These are phyloP conservation scores for Draba incana DNA, from an alignment of 345 rosid genomes.

Conservation along the genomic window DNA sequence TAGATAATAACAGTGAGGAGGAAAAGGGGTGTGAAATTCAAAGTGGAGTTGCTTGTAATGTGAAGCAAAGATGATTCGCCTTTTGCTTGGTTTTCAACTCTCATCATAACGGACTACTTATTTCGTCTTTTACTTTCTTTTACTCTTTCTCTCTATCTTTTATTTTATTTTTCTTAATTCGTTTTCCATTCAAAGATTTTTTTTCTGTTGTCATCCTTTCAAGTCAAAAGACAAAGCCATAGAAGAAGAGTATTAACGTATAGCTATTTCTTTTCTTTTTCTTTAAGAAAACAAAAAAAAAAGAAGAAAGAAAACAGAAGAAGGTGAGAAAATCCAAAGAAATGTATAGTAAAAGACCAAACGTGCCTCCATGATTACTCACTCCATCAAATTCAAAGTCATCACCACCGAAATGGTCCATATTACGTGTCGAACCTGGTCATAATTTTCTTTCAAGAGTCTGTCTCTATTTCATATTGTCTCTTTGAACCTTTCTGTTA, in stretches of 20 bases:
- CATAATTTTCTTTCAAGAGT: slow-evolving; percentile 31
- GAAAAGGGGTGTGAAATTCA: slow-evolving; percentile 16
- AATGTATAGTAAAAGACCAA: slow-evolving; percentile 23
- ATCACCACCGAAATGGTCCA: slow-evolving; percentile 39
- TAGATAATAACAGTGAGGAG: slow-evolving; percentile 12
- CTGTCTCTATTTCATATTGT: slow-evolving; percentile 31
- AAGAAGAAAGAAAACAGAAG: neutral
- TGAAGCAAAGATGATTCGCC: slow-evolving; percentile 43
- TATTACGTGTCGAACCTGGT: slow-evolving; percentile 35
- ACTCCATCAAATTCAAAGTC: slow-evolving; percentile 38
- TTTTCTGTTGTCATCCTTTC: slow-evolving; percentile 8
- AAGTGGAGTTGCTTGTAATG: slow-evolving; percentile 43
- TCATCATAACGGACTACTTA: slow-evolving; percentile 44
- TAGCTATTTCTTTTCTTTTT: neutral
- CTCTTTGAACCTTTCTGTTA: slow-evolving; percentile 32
- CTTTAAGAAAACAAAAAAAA: neutral
- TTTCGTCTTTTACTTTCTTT: slow-evolving; percentile 41
- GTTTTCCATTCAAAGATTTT: slow-evolving; percentile 5
- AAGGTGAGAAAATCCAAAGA: slow-evolving; percentile 37
- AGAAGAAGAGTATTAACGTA: slow-evolving; percentile 35
- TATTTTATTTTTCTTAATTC: neutral
- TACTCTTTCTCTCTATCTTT: slow-evolving; percentile 28
- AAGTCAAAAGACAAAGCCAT: slow-evolving; percentile 42
- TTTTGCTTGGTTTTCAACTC: slow-evolving; percentile 49
- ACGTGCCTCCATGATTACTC: slow-evolving; percentile 46